Base-by-base conservation (phyloP, 306 rosid species). In the Acacia melanoxylon region DNA sequence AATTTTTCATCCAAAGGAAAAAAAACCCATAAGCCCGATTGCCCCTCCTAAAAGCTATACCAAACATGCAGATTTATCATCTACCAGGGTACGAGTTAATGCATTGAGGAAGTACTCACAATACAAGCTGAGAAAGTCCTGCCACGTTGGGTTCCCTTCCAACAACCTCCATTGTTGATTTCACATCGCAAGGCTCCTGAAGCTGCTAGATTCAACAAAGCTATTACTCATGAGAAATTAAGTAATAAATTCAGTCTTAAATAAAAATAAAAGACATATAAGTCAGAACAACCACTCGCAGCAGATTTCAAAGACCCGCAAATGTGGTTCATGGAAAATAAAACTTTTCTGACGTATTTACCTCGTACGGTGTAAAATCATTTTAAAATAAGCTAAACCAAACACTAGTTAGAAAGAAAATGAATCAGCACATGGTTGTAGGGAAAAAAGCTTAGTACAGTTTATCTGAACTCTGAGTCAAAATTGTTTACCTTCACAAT, bases 151-250 rank as follows among this genome's bases (percentile, higher is more conserved):
- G 86, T 76, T 81, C 65, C 71, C 88, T 80, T 93, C 99, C 99
- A 95, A 84, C 99, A 95, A 83, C 99, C 99, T 81, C 99, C 99
- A 82, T 95, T 93, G 86, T 91, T 85, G 79, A 95, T 68, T 80
- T 79, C 90, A 88, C 99, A 95, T 31, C 90, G 91, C 85, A 92
- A 87, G 62, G 92, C 85, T 86, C 92, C 98, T 41, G 97, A 90
- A 83, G 98, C 97, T 95, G 89, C 84, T 59, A 77, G 71, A 81
- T 69, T 68, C 81, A 74, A 80, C 76, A 70, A 72, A 67, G 77
- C 17, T 62, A 80, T 44, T 68, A 68, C 72, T 19, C 49, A 67
- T 19, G 35, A 68, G 8, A 9, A 37, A 37, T 68, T 40, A 4
- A 68, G 13, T 35, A 6, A 29, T 1, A 40, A 40, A 69, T 11